phyloP scores from a whole-genome alignment of 1,284 basidiomycete genomes.

The Trametes versicolor region DNA sequence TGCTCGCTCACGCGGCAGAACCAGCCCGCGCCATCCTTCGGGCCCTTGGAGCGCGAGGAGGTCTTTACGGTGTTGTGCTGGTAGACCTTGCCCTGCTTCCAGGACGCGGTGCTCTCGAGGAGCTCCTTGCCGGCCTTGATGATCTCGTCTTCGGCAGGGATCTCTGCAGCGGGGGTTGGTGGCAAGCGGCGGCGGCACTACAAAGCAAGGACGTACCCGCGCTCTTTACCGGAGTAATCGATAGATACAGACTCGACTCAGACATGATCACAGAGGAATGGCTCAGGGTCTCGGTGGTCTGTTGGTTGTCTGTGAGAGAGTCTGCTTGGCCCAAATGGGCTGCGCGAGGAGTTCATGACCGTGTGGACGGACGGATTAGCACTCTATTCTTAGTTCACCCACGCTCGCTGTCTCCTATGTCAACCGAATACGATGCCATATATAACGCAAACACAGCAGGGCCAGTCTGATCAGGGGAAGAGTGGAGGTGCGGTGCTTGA shows the following conservation, averaged over 20 bases:
- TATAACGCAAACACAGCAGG: too few relatives aligned
- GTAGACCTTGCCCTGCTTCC: conserved; percentile 75
- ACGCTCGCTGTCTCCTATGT: background rate
- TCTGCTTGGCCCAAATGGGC: background rate
- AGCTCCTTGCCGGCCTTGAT: conserved; percentile 63
- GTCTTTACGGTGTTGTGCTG: conserved; percentile 65
- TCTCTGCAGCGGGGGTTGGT: conserved; percentile 48
- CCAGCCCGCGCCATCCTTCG: conserved; percentile 69
- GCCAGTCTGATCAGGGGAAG: background rate
- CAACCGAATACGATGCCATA: too few relatives aligned
- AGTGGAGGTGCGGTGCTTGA: background rate
- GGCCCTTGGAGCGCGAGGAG: conserved; percentile 57
- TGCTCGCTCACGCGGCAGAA: conserved; percentile 75
- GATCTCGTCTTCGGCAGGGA: conserved; percentile 68
- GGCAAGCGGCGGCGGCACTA: background rate
- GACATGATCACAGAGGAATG: conserved; percentile 26
- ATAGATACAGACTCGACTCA: conserved; percentile 29
- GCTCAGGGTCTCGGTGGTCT: background rate
- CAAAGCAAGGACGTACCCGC: conserved; percentile 32
- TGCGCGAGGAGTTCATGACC: conserved; percentile 1
- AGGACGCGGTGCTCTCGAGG: conserved; percentile 61
- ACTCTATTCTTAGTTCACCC: conserved; percentile 20
- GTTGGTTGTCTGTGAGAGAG: conserved; percentile 14
- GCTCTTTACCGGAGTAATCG: conserved; percentile 37
- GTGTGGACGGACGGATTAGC: conserved; percentile 1